Conservation (phyloP, 768 basidiomycete species). For the Collybia sordida region DNA sequence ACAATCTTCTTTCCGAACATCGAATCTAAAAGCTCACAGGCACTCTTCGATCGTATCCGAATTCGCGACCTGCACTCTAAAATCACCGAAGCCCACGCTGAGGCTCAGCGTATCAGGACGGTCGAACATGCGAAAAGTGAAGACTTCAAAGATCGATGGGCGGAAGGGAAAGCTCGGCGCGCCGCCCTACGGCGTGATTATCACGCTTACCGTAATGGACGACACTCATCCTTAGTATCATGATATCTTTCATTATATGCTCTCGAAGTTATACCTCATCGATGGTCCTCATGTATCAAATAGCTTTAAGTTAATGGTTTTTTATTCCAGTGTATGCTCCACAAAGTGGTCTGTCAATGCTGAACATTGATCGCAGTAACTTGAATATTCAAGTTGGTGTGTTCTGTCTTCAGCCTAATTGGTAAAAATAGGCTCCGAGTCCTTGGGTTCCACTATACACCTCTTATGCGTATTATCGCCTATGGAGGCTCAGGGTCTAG, state of each 20-base stretch:
- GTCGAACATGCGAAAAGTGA: slow-evolving; percentile 21
- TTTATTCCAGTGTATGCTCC: too few species aligned
- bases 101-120: slow-evolving; percentile 25
- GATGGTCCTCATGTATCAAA: slow-evolving; percentile 5
- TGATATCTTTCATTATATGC: not conserved
- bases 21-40: slow-evolving; percentile 3
- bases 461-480: too few species aligned
- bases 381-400: too few species aligned
- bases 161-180: slow-evolving; percentile 32
- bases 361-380: too few species aligned
- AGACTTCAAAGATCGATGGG: slow-evolving; percentile 30
- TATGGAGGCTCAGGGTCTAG: too few species aligned
- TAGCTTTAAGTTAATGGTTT: not conserved
- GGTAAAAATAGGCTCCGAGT: too few species aligned
- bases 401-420: too few species aligned
- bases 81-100: slow-evolving; percentile 26
- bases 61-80: slow-evolving; percentile 31
- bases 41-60: slow-evolving; percentile 29
- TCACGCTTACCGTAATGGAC: slow-evolving; percentile 12
- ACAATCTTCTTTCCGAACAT: not conserved
- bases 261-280: slow-evolving; percentile 3
- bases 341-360: too few species aligned
- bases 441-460: too few species aligned
- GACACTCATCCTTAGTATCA: slow-evolving; percentile 8
- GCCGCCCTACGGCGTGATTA: slow-evolving; percentile 30